Evolutionary conservation across 129 eudicot species (phyloP), one percentile per base, ranked within the genome.

Genomic region (Lactuca sativa): DNA sequence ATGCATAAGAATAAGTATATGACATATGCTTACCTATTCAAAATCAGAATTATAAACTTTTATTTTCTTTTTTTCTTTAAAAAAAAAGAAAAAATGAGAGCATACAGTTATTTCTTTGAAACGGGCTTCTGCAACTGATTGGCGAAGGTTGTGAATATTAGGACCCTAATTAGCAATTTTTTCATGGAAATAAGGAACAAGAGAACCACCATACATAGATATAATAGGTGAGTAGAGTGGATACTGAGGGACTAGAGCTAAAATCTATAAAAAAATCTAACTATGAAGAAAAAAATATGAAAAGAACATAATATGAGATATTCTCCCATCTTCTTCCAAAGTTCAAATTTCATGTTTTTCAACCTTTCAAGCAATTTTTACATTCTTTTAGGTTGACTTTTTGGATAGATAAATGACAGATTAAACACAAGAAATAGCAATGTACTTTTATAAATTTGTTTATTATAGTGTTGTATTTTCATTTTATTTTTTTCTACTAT

Each of bases 81-180:
- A 52, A 6, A 52, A 6, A 38, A 25, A 67, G 16, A 51, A 4
- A 33, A 48, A 58, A 17, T 17, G 30, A 36, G 64, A 62, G 49
- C 97, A 74, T 80, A 95, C 99, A 31, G 89, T 82, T 76, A 95
- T 95, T 78, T 97, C 99, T 70, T 79, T 78, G 37, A 56, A 84
- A 43, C 89, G 88, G 6, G 99, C 95, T 55, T 86, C 76, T 53
- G 89, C 85, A 85, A 90, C 85, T 10, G 99, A 82, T 64, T 90
- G 89, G 57, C 88, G 97, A 37, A 95, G 97, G 82, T 90, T 86
- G 73, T 62, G 47, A 55, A 87, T 70, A 67, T 95, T 97, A 16
- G 90, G 96, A 75, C 99, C 99, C 99, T 96, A 95, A 52, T 95
- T 90, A 61, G 96, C 99, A 4, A 89, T 75, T 80, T 95, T 97